Percentiles rank a stretch among this genome's conserved stretches.
Evolutionary conservation across 2,329 filamentous ascomycete genomes (phyloP).

Genomic region (Cordyceps pruinosa): DNA sequence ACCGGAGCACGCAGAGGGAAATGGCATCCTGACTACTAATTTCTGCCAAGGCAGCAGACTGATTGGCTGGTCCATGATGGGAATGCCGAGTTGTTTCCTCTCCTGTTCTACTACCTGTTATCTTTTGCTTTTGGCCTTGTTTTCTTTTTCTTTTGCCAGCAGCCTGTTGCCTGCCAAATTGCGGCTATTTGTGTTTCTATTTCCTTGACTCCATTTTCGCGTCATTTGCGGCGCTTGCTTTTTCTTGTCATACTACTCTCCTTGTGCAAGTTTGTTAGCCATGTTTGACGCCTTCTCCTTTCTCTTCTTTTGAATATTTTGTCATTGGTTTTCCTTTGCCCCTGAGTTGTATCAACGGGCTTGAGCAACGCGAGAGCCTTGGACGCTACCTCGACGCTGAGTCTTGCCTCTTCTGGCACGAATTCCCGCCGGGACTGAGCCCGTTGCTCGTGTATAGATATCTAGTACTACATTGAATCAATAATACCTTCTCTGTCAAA

Average conservation of each 20-base stretch:
- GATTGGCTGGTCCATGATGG: constrained; percentile 47
- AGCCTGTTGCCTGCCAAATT: constrained; percentile 31
- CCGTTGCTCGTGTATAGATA: constrained; percentile 31
- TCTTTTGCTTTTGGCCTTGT: constrained; percentile 32
- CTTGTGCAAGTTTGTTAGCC: constrained; percentile 19
- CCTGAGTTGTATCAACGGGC: constrained; percentile 7
- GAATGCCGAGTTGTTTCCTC: constrained; percentile 28
- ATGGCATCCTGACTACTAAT: constrained; percentile 32
- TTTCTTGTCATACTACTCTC: constrained; percentile 21
- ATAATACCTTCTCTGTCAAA: constrained; percentile 24
- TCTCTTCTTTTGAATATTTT: constrained; percentile 55
- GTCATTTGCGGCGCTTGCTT: constrained; percentile 5
- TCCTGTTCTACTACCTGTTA: constrained; percentile 20
- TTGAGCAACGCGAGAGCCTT: constrained; percentile 3
- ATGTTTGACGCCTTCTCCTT: constrained; percentile 32
- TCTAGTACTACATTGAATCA: constrained; percentile 23
- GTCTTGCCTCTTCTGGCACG: constrained; percentile 1
- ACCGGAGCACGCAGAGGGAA: constrained; percentile 20
- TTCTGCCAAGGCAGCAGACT: constrained; percentile 34
- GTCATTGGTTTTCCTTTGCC: constrained; percentile 16
- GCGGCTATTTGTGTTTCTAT: constrained; percentile 10
- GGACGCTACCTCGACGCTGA: not conserved
- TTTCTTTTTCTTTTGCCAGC: constrained; percentile 28
- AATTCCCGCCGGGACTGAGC: constrained; percentile 20
- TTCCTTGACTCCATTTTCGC: constrained; percentile 12